Base-by-base conservation (phyloP, 2,329 filamentous ascomycete genomes). In the Arthrobotrys entomopaga region DNA sequence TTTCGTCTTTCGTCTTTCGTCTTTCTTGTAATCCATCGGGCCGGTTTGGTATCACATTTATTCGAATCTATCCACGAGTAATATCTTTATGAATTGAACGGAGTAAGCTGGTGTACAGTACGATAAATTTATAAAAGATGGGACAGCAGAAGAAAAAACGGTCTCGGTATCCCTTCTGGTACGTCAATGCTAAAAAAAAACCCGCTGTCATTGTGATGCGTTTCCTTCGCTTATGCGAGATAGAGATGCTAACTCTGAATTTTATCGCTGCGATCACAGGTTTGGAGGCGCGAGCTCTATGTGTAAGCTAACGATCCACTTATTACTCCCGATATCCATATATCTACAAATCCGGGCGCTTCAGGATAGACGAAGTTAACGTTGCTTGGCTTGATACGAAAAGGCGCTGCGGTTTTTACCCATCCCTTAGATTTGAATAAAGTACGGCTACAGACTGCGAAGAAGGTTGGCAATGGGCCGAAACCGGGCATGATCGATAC, bases 371-470 rank as follows among this genome's bases (percentile, higher is more conserved):
- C n/a, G 19, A 38, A 22, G 56, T 15, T 52, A 46, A 59, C 22
- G 26, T 43, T 8, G 52, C n/a, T 52, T 10, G 13, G 29, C 13
- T 26, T 58, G 34, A 34, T 13, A 20, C 16, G 15, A 60, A 24
- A 10, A 74, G 70, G 70, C 85, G 94, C 94, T 42, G 93, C 94
- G 50, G 90, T 89, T 78, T 91, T 97, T 56, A 98, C 94, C 29
- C 94, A 98, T 85, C 94, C 94, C 57, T 85, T 98, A 80, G 93
- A 60, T 43, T 58, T 75, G 49, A 60, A 65, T 58, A 78, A 78
- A 59, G 71, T 78, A 29, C 70, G 77, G 26, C 65, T 79, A 29
- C 78, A 79, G 72, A 80, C 78, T 57, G 70, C 76, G 65, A 76
- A 79, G 71, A 76, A 77, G 56, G 50, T 67, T 53, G 56, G 61